These are phyloP conservation scores for Triangularia setosa DNA, from an alignment of 2,329 filamentous ascomycete species.

Conservation along the genomic window DNA sequence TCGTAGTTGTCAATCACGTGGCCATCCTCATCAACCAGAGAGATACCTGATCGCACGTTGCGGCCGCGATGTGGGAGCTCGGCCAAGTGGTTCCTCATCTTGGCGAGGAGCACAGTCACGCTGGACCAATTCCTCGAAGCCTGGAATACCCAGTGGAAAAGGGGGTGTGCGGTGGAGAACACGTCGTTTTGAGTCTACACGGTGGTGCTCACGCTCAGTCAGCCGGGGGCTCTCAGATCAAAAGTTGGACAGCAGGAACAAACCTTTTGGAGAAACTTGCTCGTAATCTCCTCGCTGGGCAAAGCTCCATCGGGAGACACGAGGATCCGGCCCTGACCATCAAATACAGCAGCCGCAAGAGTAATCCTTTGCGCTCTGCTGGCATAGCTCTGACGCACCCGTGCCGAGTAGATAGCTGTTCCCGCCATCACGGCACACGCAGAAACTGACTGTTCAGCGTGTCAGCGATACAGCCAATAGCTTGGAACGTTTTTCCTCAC, in stretches of 20 bases:
- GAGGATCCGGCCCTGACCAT: conserved; percentile 61
- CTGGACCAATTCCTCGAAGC: conserved; percentile 74
- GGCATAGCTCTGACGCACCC: conserved; percentile 49
- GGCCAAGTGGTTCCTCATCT: conserved; percentile 69
- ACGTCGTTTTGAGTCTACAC: conserved; percentile 61
- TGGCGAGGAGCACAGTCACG: conserved; percentile 62
- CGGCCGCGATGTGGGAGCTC: conserved; percentile 39
- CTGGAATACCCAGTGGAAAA: conserved; percentile 85
- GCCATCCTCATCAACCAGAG: conserved; percentile 50
- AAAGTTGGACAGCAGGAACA: conserved; percentile 32
- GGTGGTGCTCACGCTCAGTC: background rate
- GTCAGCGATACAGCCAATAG: conserved; percentile 30
- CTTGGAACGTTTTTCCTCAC: conserved; percentile 24
- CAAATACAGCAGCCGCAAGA: conserved; percentile 62
- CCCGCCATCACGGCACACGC: conserved; percentile 57
- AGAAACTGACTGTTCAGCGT: conserved; percentile 45
- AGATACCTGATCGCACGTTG: conserved; percentile 37
- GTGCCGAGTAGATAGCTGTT: conserved; percentile 52
- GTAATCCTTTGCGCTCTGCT: conserved; percentile 59
- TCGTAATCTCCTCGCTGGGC: conserved; percentile 73
- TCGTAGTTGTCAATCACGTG: conserved; percentile 67
- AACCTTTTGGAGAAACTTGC: conserved; percentile 63
- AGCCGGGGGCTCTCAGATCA: background rate
- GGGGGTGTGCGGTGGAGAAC: conserved; percentile 70
- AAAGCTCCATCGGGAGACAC: conserved; percentile 67